Evolutionary conservation across 2,329 filamentous ascomycete species (phyloP).

Genomic region (Colletotrichum scovillei): DNA sequence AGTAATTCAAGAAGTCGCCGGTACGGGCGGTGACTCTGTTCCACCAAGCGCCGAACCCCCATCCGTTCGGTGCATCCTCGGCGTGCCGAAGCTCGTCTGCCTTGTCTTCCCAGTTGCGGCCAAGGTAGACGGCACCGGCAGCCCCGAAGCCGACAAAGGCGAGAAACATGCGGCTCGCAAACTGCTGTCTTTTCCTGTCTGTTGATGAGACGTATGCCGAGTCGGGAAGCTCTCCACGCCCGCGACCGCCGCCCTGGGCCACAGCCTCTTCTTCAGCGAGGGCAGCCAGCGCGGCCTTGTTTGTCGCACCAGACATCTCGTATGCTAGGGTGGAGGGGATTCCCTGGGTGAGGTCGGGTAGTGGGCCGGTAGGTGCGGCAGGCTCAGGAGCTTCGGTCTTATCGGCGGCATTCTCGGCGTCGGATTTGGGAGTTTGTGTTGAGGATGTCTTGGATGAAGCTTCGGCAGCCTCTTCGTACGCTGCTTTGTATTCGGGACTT

Average conservation of each 20-base stretch:
- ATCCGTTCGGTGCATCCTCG: slow-evolving; percentile 80
- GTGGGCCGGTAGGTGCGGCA: slow-evolving; percentile 60
- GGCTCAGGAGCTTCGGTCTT: slow-evolving; percentile 30
- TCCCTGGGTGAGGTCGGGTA: slow-evolving; percentile 93
- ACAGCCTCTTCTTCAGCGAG: slow-evolving; percentile 48
- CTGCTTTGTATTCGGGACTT: slow-evolving; percentile 8
- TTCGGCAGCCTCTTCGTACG: slow-evolving; percentile 19
- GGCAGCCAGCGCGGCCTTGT: slow-evolving; percentile 37
- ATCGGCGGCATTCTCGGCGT: slow-evolving; percentile 24
- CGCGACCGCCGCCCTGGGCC: slow-evolving; percentile 59
- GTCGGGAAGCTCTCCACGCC: slow-evolving; percentile 75
- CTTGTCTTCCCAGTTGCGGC: slow-evolving; percentile 88
- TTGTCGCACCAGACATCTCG: slow-evolving; percentile 66
- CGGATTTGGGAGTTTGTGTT: slow-evolving; percentile 16
- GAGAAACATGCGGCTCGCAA: slow-evolving; percentile 81
- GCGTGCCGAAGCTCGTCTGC: slow-evolving; percentile 77
- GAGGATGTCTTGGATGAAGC: slow-evolving; percentile 19
- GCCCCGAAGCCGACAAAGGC: slow-evolving; percentile 66
- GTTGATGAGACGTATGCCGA: slow-evolving; percentile 91
- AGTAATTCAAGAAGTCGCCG: slow-evolving; percentile 84
- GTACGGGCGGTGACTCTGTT: slow-evolving; percentile 81
- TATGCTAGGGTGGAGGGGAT: slow-evolving; percentile 91
- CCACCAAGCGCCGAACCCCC: slow-evolving; percentile 81
- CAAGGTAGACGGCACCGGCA: slow-evolving; percentile 77
- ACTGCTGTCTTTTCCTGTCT: slow-evolving; percentile 81